Percentiles rank a stretch among this genome's conserved stretches.
phyloP scores from a whole-genome alignment of 345 rosid genomes.

The Gossypium arboreum region DNA sequence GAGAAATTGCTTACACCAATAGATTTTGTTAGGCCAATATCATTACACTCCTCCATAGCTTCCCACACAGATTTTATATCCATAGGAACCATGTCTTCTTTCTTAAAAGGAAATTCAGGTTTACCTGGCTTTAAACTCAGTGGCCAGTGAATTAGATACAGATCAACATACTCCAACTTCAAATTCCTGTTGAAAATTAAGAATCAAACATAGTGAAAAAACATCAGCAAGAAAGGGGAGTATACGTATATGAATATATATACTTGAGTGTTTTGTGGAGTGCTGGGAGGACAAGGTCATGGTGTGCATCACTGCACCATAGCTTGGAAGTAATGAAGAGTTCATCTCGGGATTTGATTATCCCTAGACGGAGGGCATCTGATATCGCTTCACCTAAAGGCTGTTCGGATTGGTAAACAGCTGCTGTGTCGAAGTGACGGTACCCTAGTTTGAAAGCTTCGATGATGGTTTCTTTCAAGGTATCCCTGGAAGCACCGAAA shows the following conservation, averaged over 20 bases:
- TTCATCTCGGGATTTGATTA: conserved; percentile 29
- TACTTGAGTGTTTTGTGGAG: conserved; percentile 23
- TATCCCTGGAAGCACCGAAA: neutral
- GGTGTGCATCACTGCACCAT: neutral
- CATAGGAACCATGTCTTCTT: conserved; percentile 22
- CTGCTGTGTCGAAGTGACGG: conserved; percentile 41
- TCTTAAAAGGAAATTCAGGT: neutral
- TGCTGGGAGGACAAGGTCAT: conserved; percentile 27
- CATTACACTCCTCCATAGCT: conserved; percentile 43
- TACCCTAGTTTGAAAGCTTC: conserved; percentile 35
- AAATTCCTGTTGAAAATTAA: conserved; percentile 21
- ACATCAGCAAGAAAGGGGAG: too few relatives aligned
- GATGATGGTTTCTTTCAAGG: conserved; percentile 17
- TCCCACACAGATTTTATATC: conserved; percentile 33
- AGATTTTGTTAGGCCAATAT: conserved; percentile 29
- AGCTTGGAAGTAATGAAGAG: conserved; percentile 43
- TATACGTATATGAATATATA: neutral
- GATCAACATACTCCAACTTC: conserved; percentile 30
- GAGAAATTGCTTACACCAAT: conserved; percentile 44
- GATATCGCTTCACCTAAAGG: conserved; percentile 1
- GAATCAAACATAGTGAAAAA: too few relatives aligned
- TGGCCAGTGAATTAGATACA: conserved; percentile 36
- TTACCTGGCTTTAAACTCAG: conserved; percentile 12
- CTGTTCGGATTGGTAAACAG: conserved; percentile 30
- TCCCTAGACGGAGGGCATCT: conserved; percentile 31